Percentiles rank a stretch among this genome's conserved stretches.
phyloP scores from a whole-genome alignment of 371 early-diverging fungal genomes.

The Dichotomocladium elegans region DNA sequence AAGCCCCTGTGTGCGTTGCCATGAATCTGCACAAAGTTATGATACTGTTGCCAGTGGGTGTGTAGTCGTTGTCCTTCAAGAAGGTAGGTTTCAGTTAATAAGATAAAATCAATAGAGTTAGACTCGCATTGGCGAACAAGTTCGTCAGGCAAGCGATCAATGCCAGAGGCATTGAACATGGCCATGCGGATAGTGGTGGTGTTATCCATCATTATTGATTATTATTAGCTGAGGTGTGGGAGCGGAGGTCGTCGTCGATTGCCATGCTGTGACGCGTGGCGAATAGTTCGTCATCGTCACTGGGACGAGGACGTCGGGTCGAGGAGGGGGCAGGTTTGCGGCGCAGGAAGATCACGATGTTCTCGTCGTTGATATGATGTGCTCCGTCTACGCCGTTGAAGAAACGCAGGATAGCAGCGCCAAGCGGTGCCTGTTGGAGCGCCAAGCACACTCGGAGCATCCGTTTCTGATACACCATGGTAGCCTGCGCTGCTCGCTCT shows the following conservation, averaged over 20 bases:
- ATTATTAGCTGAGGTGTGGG: not conserved
- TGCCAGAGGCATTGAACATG: not conserved
- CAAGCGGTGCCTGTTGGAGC: not conserved
- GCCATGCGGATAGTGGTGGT: not conserved
- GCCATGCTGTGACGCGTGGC: not conserved
- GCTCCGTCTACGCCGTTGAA: not conserved
- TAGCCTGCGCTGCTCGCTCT: not conserved
- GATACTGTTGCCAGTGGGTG: not conserved
- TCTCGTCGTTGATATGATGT: not conserved
- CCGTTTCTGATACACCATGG: not conserved
- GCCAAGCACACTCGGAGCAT: not conserved
- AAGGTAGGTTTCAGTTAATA: not conserved
- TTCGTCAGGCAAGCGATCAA: not conserved
- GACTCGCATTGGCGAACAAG: not conserved
- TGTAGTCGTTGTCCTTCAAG: not conserved
- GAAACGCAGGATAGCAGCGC: not conserved
- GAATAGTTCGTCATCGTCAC: not conserved
- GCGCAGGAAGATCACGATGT: not conserved
- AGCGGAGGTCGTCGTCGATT: not conserved
- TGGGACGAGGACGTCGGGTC: not conserved
- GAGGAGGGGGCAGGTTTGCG: not conserved
- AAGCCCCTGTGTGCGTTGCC: not conserved
- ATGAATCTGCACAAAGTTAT: not conserved
- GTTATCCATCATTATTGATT: no score
- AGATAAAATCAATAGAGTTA: not conserved